A percentile compares a stretch with the other conserved stretches of the same genome.
These are phyloP conservation scores for Xylaria arbuscula DNA, from an alignment of 2,329 filamentous ascomycete genomes.

Conservation along the genomic window DNA sequence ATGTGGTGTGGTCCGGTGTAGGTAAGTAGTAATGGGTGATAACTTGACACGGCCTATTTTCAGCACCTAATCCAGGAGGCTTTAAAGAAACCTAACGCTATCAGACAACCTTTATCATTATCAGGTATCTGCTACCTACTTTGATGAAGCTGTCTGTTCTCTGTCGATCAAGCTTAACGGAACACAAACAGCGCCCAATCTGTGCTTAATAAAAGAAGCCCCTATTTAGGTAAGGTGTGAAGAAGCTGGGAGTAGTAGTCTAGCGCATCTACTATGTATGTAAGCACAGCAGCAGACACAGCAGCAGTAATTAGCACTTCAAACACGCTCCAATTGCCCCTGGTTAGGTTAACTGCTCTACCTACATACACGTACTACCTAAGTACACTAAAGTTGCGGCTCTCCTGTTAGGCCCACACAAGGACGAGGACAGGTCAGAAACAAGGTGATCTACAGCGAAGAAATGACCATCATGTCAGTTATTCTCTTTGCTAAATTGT, in stretches of 20 bases:
- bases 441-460: slow-evolving; percentile 18
- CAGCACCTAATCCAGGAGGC: too few species aligned
- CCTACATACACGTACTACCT: too few species aligned
- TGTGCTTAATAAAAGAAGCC: not conserved
- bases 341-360: too few species aligned
- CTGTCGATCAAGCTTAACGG: not conserved
- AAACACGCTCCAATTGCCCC: too few species aligned
- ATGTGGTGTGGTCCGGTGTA: not conserved
- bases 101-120: too few species aligned
- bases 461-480: slow-evolving; percentile 6
- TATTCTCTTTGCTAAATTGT: slow-evolving; percentile 16
- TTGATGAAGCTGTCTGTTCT: not conserved
- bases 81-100: too few species aligned
- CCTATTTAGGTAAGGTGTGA: not conserved
- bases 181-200: not conserved
- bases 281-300: not conserved
- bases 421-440: not conserved
- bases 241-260: not conserved
- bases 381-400: slow-evolving; percentile 24
- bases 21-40: too few species aligned
- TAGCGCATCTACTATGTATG: not conserved
- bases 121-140: too few species aligned
- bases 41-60: too few species aligned
- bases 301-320: not conserved
- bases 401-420: slow-evolving; percentile 26